Evolutionary conservation across 768 basidiomycete species (phyloP).

Genomic region (Agaricus bisporus): DNA sequence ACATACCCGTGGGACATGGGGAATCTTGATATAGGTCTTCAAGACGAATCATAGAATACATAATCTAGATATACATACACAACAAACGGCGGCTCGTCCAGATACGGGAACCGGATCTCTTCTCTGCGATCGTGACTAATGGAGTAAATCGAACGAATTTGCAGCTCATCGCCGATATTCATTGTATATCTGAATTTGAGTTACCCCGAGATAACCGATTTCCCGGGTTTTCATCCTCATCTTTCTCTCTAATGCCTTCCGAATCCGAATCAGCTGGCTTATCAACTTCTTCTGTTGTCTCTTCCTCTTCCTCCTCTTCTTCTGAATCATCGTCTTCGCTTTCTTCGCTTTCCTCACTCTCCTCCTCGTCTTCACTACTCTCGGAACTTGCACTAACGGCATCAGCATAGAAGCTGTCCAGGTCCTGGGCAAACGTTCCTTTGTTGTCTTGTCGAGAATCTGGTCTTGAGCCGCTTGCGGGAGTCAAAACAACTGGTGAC

Average conservation of each 20-base stretch:
- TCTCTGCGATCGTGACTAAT: neutral
- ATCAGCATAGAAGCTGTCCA: constrained; percentile 75
- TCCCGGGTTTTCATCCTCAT: constrained; percentile 10
- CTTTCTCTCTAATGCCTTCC: constrained; percentile 5
- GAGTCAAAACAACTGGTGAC: constrained; percentile 53
- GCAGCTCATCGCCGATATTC: constrained; percentile 1
- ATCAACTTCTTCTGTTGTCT: constrained; percentile 5
- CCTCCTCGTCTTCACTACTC: constrained; percentile 20
- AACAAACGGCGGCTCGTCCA: neutral
- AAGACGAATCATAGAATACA: neutral
- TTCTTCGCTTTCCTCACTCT: constrained; percentile 23
- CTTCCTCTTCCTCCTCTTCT: constrained; percentile 12
- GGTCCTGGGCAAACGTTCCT: constrained; percentile 46
- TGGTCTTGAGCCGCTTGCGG: constrained; percentile 40
- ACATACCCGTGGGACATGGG: too few species aligned
- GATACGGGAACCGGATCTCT: constrained; percentile 1
- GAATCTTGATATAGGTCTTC: too few species aligned
- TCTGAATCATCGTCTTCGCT: constrained; percentile 19
- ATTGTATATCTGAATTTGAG: neutral
- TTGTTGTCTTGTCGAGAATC: constrained; percentile 25
- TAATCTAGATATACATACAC: neutral
- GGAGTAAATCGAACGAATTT: constrained; percentile 1
- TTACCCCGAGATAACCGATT: constrained; percentile 4
- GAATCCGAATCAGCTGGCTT: constrained; percentile 7
- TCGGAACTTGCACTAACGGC: constrained; percentile 9